Conservation (phyloP, 441 rosid species). For the Erodium moschatum region DNA sequence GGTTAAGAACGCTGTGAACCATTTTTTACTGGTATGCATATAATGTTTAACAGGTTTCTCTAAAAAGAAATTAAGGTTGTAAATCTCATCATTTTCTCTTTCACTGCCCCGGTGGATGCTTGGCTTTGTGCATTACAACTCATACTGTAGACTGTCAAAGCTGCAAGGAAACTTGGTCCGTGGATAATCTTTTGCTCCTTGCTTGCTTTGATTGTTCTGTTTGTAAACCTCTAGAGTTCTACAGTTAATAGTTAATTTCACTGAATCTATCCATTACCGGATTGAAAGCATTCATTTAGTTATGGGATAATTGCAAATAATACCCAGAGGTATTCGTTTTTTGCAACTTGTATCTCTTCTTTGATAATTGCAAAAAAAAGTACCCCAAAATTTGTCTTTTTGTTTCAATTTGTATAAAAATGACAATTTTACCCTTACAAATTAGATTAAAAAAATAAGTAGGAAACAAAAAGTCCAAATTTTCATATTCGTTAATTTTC, state of each 20-base stretch:
- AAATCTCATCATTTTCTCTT: conserved; percentile 3
- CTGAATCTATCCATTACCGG: too few relatives aligned
- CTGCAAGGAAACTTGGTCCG: not conserved
- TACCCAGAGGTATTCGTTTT: too few relatives aligned
- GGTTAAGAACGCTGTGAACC: conserved; percentile 84
- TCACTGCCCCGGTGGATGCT: not conserved
- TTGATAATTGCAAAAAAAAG: too few relatives aligned
- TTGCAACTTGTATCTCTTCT: too few relatives aligned
- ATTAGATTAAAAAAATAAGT: too few relatives aligned
- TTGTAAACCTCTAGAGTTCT: not conserved
- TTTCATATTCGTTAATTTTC: too few relatives aligned
- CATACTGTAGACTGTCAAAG: not conserved
- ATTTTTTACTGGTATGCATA: conserved; percentile 72
- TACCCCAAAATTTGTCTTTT: too few relatives aligned
- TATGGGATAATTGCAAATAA: too few relatives aligned
- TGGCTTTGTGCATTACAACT: not conserved
- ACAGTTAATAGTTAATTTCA: not conserved
- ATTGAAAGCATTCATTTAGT: too few relatives aligned
- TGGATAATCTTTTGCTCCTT: not conserved
- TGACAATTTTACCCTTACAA: too few relatives aligned
- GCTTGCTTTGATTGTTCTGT: not conserved
- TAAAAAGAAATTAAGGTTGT: not conserved
- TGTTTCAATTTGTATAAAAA: too few relatives aligned
- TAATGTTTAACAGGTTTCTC: conserved; percentile 8
- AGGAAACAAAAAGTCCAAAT: too few relatives aligned